Percentiles rank a stretch among this genome's conserved stretches.
These are phyloP conservation scores for Russula foetens DNA, from an alignment of 768 basidiomycete species.

Conservation along the genomic window DNA sequence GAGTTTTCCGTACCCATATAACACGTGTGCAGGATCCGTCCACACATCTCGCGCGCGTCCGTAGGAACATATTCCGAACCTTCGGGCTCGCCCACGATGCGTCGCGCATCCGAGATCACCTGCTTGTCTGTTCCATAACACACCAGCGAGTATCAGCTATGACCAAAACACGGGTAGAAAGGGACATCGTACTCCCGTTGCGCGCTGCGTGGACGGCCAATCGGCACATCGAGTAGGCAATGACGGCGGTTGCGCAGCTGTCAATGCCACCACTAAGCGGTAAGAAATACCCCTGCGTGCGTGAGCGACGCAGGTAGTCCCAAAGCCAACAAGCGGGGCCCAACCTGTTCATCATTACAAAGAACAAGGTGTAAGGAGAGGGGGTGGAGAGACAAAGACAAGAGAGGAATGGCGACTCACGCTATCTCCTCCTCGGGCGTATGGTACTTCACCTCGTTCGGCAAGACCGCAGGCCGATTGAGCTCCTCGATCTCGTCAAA, in stretches of 20 bases:
- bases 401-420: conserved; percentile 45
- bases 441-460: conserved; percentile 62
- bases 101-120: conserved; percentile 84
- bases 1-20: conserved; percentile 99
- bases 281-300: conserved; percentile 91
- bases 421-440: conserved; percentile 95
- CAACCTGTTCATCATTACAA: conserved; percentile 40
- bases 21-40: conserved; percentile 90
- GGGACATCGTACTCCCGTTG: conserved; percentile 47
- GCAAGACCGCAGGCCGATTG: conserved; percentile 18
- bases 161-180: no score
- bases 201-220: conserved; percentile 75
- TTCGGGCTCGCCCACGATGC: conserved; percentile 79
- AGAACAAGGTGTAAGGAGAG: no score
- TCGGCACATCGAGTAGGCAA: conserved; percentile 95
- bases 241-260: conserved; percentile 93
- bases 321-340: conserved; percentile 99
- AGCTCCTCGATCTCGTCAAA: conserved; percentile 46
- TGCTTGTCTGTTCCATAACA: conserved; percentile 46
- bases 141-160: not conserved
- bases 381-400: no score
- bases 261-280: conserved; percentile 96
- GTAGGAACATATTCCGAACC: conserved; percentile 77
- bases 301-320: conserved; percentile 94
- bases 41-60: conserved; percentile 81